These are phyloP conservation scores for Dictyostelium gargantuum DNA, from an alignment of 208 protist genomes.

Conservation along the genomic window DNA sequence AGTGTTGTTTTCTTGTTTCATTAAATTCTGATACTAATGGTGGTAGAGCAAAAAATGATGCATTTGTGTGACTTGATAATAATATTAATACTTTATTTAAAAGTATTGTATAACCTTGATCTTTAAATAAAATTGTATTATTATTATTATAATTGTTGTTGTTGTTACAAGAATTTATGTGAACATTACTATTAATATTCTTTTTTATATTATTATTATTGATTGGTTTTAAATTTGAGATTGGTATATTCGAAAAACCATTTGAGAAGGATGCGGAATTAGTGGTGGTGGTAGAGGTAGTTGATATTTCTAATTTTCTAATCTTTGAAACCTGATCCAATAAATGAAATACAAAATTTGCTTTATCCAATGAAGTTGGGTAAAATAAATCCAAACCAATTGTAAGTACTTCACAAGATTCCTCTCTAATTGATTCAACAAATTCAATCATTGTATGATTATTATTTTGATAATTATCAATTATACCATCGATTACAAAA, in stretches of 20 bases:
- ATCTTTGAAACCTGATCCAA: slow-evolving; percentile 46
- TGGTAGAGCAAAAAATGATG: slow-evolving; percentile 60
- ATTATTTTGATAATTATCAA: neutral
- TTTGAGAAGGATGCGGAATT: neutral
- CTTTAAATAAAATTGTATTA: neutral
- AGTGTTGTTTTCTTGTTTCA: neutral
- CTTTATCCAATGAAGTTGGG: slow-evolving; percentile 32
- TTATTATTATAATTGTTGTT: neutral
- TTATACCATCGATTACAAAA: slow-evolving; percentile 40
- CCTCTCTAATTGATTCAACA: slow-evolving; percentile 24
- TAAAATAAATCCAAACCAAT: slow-evolving; percentile 69
- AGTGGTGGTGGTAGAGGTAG: neutral
- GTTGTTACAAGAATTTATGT: neutral
- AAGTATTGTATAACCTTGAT: slow-evolving; percentile 55
- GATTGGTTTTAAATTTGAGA: neutral
- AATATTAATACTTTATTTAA: slow-evolving; percentile 44
- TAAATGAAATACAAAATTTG: slow-evolving; percentile 49
- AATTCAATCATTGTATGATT: neutral
- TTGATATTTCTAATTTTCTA: neutral
- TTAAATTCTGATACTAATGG: slow-evolving; percentile 24
- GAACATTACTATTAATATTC: neutral
- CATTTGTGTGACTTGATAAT: slow-evolving; percentile 57
- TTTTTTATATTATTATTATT: neutral
- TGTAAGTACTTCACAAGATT: slow-evolving; percentile 45
- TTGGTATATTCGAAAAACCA: neutral